These are phyloP conservation scores for Ophiocordyceps camponoti-leonardi DNA, from an alignment of 2,329 filamentous ascomycete genomes.

Conservation along the genomic window DNA sequence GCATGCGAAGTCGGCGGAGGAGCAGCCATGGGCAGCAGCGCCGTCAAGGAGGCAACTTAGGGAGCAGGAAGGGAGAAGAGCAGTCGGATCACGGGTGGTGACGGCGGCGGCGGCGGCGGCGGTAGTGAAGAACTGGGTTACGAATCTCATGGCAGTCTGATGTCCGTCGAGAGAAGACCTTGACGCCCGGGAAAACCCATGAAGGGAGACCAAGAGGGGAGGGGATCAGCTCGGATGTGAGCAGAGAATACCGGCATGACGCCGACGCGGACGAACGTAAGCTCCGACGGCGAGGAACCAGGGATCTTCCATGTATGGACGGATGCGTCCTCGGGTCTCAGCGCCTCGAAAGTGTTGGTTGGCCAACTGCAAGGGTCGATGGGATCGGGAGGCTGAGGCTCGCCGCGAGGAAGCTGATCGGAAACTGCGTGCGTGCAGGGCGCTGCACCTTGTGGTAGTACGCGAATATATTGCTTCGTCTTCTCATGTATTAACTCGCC, in stretches of 20 bases:
- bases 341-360: too few relatives aligned
- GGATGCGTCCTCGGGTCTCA: too few relatives aligned
- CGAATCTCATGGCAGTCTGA: background rate
- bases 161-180: background rate
- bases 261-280: too few relatives aligned
- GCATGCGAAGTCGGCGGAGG: slow-evolving; percentile 16
- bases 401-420: too few relatives aligned
- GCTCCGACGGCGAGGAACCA: too few relatives aligned
- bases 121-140: slow-evolving; percentile 3
- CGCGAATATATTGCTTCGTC: background rate
- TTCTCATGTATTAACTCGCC: background rate
- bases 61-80: slow-evolving; percentile 20
- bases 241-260: too few relatives aligned
- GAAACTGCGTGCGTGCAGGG: background rate
- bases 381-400: too few relatives aligned
- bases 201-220: background rate
- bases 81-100: slow-evolving; percentile 4
- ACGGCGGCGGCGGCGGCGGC: slow-evolving; percentile 5
- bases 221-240: too few relatives aligned
- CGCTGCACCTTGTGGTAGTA: too few relatives aligned
- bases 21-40: slow-evolving; percentile 15
- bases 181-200: background rate
- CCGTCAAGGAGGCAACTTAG: slow-evolving; percentile 17
- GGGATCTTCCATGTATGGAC: too few relatives aligned
- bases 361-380: too few relatives aligned